These are phyloP conservation scores for Limonium bicolor DNA, from an alignment of 148 eudicot species.

Conservation along the genomic window DNA sequence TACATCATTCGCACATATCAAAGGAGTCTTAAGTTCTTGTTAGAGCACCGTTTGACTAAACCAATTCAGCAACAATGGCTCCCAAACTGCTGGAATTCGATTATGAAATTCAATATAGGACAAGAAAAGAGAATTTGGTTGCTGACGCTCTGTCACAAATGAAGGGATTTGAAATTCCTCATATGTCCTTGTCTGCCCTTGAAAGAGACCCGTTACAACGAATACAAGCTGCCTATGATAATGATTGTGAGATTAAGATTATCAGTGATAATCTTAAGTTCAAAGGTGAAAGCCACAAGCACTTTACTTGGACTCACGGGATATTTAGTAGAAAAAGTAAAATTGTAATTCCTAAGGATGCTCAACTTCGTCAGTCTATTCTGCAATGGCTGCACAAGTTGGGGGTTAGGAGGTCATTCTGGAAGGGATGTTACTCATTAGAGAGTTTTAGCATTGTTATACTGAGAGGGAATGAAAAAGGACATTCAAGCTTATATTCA, in stretches of 20 bases:
- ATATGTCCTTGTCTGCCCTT: neutral
- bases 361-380: neutral
- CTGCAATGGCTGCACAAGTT: neutral
- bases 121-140: neutral
- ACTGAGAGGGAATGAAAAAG: neutral
- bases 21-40: neutral
- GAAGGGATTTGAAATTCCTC: neutral
- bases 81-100: neutral
- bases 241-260: no score
- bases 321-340: no score
- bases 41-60: neutral
- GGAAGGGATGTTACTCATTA: neutral
- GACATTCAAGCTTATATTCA: neutral
- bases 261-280: no score
- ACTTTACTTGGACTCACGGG: no score
- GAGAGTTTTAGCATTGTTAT: neutral
- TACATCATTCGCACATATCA: no score
- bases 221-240: neutral
- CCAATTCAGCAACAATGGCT: neutral
- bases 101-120: neutral
- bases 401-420: neutral
- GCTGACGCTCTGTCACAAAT: neutral
- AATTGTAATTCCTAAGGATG: no score
- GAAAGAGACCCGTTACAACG: neutral
- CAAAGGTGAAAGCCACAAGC: no score